Evolutionary conservation across 352 stramenopile species (phyloP).

Genomic region (Pythium myriotylum): DNA sequence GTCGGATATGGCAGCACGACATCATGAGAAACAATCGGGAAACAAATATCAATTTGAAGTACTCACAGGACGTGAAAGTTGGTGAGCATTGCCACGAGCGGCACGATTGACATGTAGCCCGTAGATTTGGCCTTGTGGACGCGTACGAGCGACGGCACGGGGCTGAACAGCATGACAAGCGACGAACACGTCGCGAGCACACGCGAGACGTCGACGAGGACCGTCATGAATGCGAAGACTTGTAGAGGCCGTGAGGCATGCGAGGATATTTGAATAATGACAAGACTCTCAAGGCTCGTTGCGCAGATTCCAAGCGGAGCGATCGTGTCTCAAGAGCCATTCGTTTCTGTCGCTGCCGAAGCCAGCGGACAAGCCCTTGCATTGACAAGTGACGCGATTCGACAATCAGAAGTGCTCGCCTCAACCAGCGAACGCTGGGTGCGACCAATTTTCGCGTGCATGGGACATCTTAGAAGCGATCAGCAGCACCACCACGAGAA

Average conservation of each 20-base stretch:
- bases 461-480: too few species aligned
- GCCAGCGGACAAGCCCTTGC: too few species aligned
- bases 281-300: not conserved
- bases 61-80: slow-evolving; percentile 42
- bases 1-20: not conserved
- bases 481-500: too few species aligned
- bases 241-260: not conserved
- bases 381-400: too few species aligned
- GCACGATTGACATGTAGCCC: slow-evolving; percentile 30
- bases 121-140: slow-evolving; percentile 38
- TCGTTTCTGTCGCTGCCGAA: too few species aligned
- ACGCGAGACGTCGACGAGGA: slow-evolving; percentile 20
- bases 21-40: not conserved
- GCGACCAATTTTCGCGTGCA: too few species aligned
- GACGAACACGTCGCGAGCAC: slow-evolving; percentile 35
- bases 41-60: not conserved
- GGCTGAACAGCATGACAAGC: slow-evolving; percentile 44
- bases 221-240: slow-evolving; percentile 1
- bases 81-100: slow-evolving; percentile 39
- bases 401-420: too few species aligned
- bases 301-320: too few species aligned
- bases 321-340: too few species aligned
- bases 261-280: slow-evolving; percentile 5
- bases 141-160: slow-evolving; percentile 36
- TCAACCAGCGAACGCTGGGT: too few species aligned